Evolutionary conservation across 257 asterid genomes (phyloP), one percentile per base, ranked within the genome.

Genomic region (Lithospermum erythrorhizon): DNA sequence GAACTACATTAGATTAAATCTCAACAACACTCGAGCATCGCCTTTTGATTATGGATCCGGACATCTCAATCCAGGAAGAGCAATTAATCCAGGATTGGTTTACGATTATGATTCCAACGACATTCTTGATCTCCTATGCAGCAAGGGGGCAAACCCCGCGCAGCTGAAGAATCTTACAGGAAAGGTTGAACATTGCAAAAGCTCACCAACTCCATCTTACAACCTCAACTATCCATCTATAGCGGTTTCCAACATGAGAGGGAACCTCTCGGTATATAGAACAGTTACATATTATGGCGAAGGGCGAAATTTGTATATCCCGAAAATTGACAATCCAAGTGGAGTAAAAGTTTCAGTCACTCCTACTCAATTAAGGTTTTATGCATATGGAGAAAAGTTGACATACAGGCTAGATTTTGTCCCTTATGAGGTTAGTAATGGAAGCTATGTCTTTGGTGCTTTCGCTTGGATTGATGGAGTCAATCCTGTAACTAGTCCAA

Each of bases 31-130:
- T 35, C 41, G 45, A 52, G 61, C 86, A 61, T 64, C 78, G 11
- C 86, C 86, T 62, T 82, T 82, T 21, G 87, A 80, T 22, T 77
- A 78, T 57, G 89, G 94, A 53, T 80, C 89, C 0, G 85, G 94
- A 25, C 79, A 82, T 37, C 53, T 80, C 70, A 74, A 82, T 62
- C 89, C 85, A 52, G 75, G 59, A 61, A 78, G 79, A 61, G 87
- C 94, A 54, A 53, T 75, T 37, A 76, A 82, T 66, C 89, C 87
- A 3, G 89, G 87, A 29, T 65, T 82, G 37, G 61, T 85, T 45
- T 85, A 85, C 21, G 82, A 85, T 65, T 80, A 70, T 53, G 73
- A 69, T 35, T 49, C 76, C 19, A 61, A 23, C 6, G 72, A 82
- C 73, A 53, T 76, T 21, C 69, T 78, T 54, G 73, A 76, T 69